Evolutionary conservation across 257 asterid genomes (phyloP).

Genomic region (Osmanthus fragrans): DNA sequence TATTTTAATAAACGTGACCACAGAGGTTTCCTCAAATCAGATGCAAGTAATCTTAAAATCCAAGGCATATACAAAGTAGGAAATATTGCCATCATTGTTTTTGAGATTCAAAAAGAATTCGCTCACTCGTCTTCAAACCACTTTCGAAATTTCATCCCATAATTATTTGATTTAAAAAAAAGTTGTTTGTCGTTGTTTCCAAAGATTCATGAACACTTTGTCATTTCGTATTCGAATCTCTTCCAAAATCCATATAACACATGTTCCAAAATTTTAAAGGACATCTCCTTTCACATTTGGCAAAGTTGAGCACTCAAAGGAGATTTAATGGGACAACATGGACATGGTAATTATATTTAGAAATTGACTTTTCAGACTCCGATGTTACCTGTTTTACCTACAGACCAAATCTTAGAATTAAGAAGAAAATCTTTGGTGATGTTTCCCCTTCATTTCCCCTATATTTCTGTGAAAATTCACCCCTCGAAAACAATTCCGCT

Average conservation of each 20-base stretch:
- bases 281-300: not conserved
- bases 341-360: conserved; percentile 29
- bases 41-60: too few relatives aligned
- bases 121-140: not conserved
- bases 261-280: not conserved
- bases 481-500: not conserved
- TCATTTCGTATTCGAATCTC: not conserved
- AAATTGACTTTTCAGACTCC: conserved; percentile 36
- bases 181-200: not conserved
- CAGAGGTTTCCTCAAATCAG: too few relatives aligned
- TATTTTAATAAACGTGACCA: too few relatives aligned
- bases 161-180: not conserved
- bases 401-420: conserved; percentile 35
- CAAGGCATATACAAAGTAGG: too few relatives aligned
- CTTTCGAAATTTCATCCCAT: too few relatives aligned
- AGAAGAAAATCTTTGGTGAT: conserved; percentile 36
- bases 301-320: not conserved
- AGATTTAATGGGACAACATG: conserved; percentile 8
- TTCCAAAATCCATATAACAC: not conserved
- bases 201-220: too few relatives aligned
- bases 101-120: too few relatives aligned
- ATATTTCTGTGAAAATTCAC: not conserved
- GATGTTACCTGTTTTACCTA: conserved; percentile 33
- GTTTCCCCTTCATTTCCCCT: conserved; percentile 26
- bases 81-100: too few relatives aligned